Percentiles rank a stretch among this genome's conserved stretches.
phyloP scores from a whole-genome alignment of 148 eudicot genomes.

The Vaccinium corymbosum region DNA sequence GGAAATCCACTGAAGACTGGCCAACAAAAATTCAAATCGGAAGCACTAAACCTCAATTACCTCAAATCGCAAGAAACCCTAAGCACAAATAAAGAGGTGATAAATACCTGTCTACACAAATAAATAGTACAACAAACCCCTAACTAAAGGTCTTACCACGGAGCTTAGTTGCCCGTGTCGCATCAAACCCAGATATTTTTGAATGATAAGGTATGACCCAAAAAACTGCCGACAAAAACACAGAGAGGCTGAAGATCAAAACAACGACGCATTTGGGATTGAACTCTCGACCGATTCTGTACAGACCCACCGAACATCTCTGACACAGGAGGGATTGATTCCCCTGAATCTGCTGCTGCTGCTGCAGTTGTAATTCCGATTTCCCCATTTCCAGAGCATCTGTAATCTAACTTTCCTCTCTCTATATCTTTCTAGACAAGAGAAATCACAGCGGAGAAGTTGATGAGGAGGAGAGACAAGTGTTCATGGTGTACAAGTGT shows the following conservation, averaged over 20 bases:
- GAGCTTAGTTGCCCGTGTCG: constrained; percentile 26
- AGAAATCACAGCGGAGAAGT: background rate
- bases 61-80: background rate
- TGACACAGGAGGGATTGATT: constrained; percentile 15
- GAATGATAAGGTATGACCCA: constrained; percentile 27
- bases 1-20: background rate
- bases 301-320: constrained; percentile 26
- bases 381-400: constrained; percentile 54
- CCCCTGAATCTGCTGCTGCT: constrained; percentile 14
- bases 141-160: constrained; percentile 24
- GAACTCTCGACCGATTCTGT: constrained; percentile 9
- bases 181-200: constrained; percentile 30
- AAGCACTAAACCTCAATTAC: background rate
- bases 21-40: background rate
- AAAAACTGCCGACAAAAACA: constrained; percentile 28
- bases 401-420: constrained; percentile 12
- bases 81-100: background rate
- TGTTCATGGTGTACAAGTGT: constrained; percentile 1
- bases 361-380: constrained; percentile 23
- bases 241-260: constrained; percentile 29
- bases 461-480: constrained; percentile 8
- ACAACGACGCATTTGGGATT: constrained; percentile 29
- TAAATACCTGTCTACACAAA: background rate
- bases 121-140: background rate
- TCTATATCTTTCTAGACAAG: background rate